Percentiles rank a stretch among this genome's conserved stretches.
Conservation (phyloP, 2,329 filamentous ascomycete species). For the Davidsoniella neocaledoniae region DNA sequence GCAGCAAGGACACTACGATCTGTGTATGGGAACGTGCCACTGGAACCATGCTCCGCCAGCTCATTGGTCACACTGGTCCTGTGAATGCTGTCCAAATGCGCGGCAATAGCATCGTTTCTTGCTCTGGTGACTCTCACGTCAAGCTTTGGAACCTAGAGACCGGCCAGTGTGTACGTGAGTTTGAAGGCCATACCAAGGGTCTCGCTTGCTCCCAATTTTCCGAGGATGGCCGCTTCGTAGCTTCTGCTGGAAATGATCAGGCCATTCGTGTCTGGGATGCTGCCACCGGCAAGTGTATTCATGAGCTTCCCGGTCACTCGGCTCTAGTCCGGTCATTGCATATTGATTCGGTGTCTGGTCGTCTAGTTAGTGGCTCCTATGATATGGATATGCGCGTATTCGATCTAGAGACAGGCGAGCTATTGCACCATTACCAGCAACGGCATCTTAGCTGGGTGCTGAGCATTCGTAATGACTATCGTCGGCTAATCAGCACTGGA, state of each 20-base stretch:
- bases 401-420: conserved; percentile 63
- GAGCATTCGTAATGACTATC: conserved; percentile 88
- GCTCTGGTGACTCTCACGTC: conserved; percentile 81
- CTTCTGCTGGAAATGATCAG: conserved; percentile 88
- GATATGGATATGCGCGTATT: conserved; percentile 93
- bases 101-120: conserved; percentile 81
- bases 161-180: conserved; percentile 77
- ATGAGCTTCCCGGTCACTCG: conserved; percentile 66
- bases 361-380: conserved; percentile 83
- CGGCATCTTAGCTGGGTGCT: conserved; percentile 97
- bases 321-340: conserved; percentile 80
- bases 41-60: conserved; percentile 56
- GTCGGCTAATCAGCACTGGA: conserved; percentile 83
- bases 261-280: conserved; percentile 94
- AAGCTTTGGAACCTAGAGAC: conserved; percentile 92
- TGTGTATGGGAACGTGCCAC: conserved; percentile 85
- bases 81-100: conserved; percentile 95
- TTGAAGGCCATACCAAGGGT: conserved; percentile 77
- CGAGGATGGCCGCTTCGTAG: conserved; percentile 83
- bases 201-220: conserved; percentile 93
- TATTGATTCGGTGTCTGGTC: conserved; percentile 70
- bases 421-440: conserved; percentile 72
- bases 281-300: conserved; percentile 68
- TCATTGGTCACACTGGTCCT: conserved; percentile 74
- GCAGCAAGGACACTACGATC: conserved; percentile 88